phyloP scores from a whole-genome alignment of 768 basidiomycete genomes.

The Lentinus brumalis region DNA sequence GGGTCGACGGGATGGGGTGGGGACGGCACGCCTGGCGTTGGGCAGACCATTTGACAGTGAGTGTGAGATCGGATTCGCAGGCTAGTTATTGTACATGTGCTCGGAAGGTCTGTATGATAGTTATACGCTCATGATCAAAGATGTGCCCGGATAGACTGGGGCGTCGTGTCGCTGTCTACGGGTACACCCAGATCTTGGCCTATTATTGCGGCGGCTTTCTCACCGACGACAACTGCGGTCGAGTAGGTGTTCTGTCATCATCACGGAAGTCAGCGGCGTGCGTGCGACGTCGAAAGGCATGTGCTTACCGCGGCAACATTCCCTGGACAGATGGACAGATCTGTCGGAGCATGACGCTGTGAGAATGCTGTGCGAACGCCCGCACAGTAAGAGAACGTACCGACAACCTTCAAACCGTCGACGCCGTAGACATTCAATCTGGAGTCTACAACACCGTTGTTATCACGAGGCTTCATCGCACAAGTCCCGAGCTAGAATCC shows the following conservation, averaged over 20 bases:
- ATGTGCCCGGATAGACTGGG: too few species aligned
- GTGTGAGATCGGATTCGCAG: not conserved
- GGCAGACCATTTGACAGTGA: not conserved
- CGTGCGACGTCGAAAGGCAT: not conserved
- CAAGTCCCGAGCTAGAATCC: constrained; percentile 58
- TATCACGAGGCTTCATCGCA: constrained; percentile 63
- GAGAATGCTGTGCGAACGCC: constrained; percentile 3
- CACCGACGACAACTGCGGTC: constrained; percentile 49
- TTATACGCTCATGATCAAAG: not conserved
- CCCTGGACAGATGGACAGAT: constrained; percentile 42
- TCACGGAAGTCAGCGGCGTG: not conserved
- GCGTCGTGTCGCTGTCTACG: not conserved
- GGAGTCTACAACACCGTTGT: constrained; percentile 63
- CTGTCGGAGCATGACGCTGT: constrained; percentile 24
- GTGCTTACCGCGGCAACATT: constrained; percentile 38
- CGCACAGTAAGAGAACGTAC: constrained; percentile 5
- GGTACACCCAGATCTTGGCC: constrained; percentile 49
- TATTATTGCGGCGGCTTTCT: constrained; percentile 64
- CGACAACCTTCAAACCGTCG: constrained; percentile 46
- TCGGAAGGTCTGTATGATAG: not conserved
- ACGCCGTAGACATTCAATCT: constrained; percentile 64
- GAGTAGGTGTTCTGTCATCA: constrained; percentile 42
- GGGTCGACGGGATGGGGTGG: not conserved
- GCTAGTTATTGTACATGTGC: not conserved
- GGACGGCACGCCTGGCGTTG: not conserved